Percentiles rank a stretch among this genome's conserved stretches.
phyloP scores from a whole-genome alignment of 1,284 basidiomycete genomes.

The Trametes versicolor region DNA sequence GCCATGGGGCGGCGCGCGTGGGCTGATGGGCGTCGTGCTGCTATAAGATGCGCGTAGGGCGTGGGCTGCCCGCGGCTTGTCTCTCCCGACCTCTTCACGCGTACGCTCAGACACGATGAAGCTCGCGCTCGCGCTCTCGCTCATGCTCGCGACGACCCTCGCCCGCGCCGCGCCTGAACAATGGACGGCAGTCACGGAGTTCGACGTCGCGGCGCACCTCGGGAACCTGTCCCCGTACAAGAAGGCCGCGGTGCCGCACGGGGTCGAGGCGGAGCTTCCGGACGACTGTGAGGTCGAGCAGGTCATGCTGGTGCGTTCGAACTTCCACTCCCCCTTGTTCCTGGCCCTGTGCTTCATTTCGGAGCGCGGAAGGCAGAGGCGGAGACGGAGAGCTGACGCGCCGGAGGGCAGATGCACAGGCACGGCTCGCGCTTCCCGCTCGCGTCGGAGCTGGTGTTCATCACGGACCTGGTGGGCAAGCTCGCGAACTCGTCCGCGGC shows the following conservation, averaged over 20 bases:
- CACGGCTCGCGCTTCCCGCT: conserved; percentile 54
- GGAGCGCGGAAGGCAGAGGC: background rate
- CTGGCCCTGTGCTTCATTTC: background rate
- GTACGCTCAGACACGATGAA: conserved; percentile 13
- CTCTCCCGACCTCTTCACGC: background rate
- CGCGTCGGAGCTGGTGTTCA: conserved; percentile 46
- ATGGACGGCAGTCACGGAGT: conserved; percentile 1
- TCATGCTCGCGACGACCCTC: conserved; percentile 11
- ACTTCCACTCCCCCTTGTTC: background rate
- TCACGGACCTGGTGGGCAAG: conserved; percentile 48
- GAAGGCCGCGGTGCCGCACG: conserved; percentile 46
- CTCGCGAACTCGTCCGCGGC: conserved; percentile 44
- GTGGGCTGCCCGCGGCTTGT: background rate
- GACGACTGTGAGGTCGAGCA: conserved; percentile 55
- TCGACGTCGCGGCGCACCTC: conserved; percentile 39
- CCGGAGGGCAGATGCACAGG: conserved; percentile 47
- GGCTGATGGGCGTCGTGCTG: background rate
- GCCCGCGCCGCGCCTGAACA: background rate
- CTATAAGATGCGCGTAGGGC: background rate
- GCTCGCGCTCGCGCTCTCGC: conserved; percentile 29
- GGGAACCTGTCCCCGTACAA: conserved; percentile 52
- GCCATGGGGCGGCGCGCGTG: background rate
- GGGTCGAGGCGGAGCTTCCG: conserved; percentile 48
- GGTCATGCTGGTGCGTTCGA: conserved; percentile 50
- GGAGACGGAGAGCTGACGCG: background rate